phyloP scores from a whole-genome alignment of 345 rosid genomes.

The Ceriops decandra region DNA sequence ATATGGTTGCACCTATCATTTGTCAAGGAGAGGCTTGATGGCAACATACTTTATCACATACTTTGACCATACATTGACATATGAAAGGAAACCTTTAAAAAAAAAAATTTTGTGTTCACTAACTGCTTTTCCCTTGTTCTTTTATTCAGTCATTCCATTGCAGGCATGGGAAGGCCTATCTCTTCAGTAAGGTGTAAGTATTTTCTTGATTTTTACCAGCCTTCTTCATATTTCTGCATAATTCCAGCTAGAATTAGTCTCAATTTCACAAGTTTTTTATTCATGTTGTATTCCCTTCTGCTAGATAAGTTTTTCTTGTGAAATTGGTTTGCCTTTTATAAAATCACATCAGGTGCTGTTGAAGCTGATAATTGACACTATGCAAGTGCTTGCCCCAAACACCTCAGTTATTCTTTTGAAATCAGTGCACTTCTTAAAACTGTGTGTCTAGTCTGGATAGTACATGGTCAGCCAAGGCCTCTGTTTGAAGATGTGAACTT shows the following conservation, averaged over 20 bases:
- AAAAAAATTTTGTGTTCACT: slow-evolving; percentile 21
- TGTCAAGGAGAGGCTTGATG: neutral
- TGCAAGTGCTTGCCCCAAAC: neutral
- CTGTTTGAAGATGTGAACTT: slow-evolving; percentile 4
- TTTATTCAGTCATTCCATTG: slow-evolving; percentile 72
- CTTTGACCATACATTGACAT: neutral
- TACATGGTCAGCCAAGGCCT: neutral
- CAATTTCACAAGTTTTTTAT: neutral
- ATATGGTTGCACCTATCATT: neutral
- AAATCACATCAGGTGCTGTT: too few species aligned
- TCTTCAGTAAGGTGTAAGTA: slow-evolving; percentile 96
- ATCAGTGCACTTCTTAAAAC: neutral
- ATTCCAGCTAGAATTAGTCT: neutral
- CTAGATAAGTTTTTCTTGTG: too few species aligned
- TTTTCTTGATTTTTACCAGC: slow-evolving; percentile 32
- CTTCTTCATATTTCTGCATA: slow-evolving; percentile 1
- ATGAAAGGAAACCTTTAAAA: neutral
- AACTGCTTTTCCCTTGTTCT: slow-evolving; percentile 27
- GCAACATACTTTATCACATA: neutral
- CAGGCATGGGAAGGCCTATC: slow-evolving; percentile 98
- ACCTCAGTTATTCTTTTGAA: neutral
- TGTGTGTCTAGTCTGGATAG: neutral
- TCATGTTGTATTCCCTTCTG: too few species aligned
- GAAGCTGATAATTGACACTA: too few species aligned
- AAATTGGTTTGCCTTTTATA: too few species aligned